These are phyloP conservation scores for Flaveria sonorensis DNA, from an alignment of 129 eudicot genomes.

Conservation along the genomic window DNA sequence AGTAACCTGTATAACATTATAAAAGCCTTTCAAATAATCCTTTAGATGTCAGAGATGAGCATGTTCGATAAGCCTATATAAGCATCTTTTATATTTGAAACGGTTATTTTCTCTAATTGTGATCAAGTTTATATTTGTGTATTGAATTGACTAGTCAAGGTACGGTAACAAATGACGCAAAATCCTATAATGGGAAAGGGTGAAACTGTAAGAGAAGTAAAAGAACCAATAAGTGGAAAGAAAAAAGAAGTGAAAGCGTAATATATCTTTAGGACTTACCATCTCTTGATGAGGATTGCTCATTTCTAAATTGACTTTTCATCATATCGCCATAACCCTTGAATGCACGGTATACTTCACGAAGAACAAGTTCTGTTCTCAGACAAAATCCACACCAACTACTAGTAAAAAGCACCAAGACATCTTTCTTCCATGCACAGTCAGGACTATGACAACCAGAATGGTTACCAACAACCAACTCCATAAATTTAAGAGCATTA, in stretches of 20 bases:
- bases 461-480: slow-evolving; percentile 64
- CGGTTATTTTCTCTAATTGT: background rate
- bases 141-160: slow-evolving; percentile 5
- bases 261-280: slow-evolving; percentile 45
- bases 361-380: slow-evolving; percentile 81
- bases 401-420: slow-evolving; percentile 77
- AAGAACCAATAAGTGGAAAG: slow-evolving; percentile 12
- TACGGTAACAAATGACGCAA: too few relatives aligned
- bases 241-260: background rate
- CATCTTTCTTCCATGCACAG: slow-evolving; percentile 59
- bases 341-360: slow-evolving; percentile 78
- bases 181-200: background rate
- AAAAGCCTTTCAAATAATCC: background rate
- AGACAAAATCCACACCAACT: slow-evolving; percentile 94
- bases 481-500: slow-evolving; percentile 55
- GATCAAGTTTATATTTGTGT: background rate
- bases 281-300: slow-evolving; percentile 32
- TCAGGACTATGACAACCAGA: slow-evolving; percentile 45
- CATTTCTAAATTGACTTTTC: slow-evolving; percentile 42
- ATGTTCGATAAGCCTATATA: slow-evolving; percentile 5
- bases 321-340: slow-evolving; percentile 52
- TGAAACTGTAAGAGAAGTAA: slow-evolving; percentile 5
- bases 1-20: background rate
- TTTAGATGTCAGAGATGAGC: background rate
- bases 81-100: slow-evolving; percentile 8